Base-by-base conservation (phyloP, 768 basidiomycete species). In the Cyclocybe aegerita region DNA sequence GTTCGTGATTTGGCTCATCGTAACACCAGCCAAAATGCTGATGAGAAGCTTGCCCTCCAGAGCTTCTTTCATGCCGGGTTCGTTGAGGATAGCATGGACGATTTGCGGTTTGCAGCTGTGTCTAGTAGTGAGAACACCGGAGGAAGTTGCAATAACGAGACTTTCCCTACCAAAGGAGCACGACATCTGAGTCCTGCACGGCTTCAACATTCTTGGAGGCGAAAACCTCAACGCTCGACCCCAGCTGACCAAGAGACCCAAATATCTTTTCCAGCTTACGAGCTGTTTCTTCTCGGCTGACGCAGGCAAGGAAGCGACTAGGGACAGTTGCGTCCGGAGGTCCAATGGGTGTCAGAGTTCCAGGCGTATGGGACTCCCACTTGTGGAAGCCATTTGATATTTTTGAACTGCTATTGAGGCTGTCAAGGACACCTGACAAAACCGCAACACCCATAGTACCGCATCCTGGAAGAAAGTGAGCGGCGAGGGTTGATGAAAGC, bases 381-480 rank as follows among this genome's bases (percentile, higher is more conserved):
- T 74, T 72, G 6, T 46, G 48, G 29, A 50, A 52, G 14, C 55
- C 57, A 17, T 60, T 61, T 29, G 53, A 49, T 33, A 57, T 54
- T 49, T 63, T 65, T 4, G 67, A 60, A 30, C 60, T 61, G 39
- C 59, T 67, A 67, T 93, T 80, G 38, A 98, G 82, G 62, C 90
- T 90, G 55, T 86, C 81, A 44, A 97, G 75, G 37, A 98, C 89
- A 39, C 97, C 97, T 16, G 96, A 95, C 43, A 94, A 81, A 66
- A 99, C 80, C 51, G 97, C 94, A 60, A 98, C 72, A 50, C 97
- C 97, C 97, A 99, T 98, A 9, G 96, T 98, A 50, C 97, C 97
- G 69, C 97, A 98, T 77, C 96, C 97, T 87, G 61, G 41, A 54
- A 49, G 17, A 54, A 56, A 55, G 52, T 59, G 48, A 50, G 48